These are phyloP conservation scores for Huntiella abstrusa DNA, from an alignment of 2,329 filamentous ascomycete species.

Conservation along the genomic window DNA sequence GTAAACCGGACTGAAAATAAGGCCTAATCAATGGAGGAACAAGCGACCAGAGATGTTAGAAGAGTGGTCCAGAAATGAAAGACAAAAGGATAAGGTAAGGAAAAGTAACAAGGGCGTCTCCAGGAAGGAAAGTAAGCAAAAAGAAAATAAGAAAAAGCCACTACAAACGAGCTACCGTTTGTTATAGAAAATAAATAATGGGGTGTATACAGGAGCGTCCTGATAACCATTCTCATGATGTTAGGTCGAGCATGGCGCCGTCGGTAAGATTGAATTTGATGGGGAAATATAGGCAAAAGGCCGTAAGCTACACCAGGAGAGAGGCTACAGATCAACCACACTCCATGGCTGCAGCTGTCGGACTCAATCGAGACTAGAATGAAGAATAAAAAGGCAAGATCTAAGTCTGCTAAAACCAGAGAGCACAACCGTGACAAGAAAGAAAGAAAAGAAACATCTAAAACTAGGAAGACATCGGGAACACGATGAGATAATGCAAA, in stretches of 20 bases:
- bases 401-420: constrained; percentile 6
- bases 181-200: constrained; percentile 10
- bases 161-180: constrained; percentile 1
- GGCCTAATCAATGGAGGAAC: constrained; percentile 26
- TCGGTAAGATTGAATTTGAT: too few species aligned
- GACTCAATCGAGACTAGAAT: too few species aligned
- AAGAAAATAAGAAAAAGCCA: constrained; percentile 4
- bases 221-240: too few species aligned
- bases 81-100: constrained; percentile 13
- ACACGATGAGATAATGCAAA: not conserved
- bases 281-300: too few species aligned
- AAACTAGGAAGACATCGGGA: not conserved
- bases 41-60: constrained; percentile 31
- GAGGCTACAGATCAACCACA: too few species aligned
- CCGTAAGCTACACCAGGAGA: too few species aligned
- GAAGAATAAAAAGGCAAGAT: too few species aligned
- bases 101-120: constrained; percentile 6
- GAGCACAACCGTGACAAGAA: not conserved
- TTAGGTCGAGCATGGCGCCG: too few species aligned
- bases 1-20: constrained; percentile 15
- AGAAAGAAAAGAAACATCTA: constrained; percentile 3
- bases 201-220: not conserved
- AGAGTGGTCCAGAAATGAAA: constrained; percentile 22
- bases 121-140: not conserved
- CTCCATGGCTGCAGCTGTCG: too few species aligned